phyloP scores from a whole-genome alignment of 305 asterid species.

The Solanum hybrid region DNA sequence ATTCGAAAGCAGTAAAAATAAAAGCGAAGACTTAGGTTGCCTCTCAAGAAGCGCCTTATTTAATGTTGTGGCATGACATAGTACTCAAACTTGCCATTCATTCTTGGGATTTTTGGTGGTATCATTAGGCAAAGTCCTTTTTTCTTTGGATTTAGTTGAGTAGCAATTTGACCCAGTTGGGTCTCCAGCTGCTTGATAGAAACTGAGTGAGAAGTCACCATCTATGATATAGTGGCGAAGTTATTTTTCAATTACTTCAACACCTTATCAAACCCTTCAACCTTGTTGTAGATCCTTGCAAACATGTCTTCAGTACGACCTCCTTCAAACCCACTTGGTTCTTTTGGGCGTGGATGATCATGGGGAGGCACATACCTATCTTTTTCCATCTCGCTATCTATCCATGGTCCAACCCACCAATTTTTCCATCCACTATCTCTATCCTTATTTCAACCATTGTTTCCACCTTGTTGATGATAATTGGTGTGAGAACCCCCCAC shows the following conservation, averaged over 20 bases:
- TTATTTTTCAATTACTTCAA: neutral
- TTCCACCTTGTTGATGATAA: neutral
- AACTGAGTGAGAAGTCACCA: neutral
- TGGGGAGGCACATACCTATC: neutral
- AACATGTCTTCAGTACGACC: neutral
- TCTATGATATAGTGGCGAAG: neutral
- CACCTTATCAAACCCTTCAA: neutral
- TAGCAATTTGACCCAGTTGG: neutral
- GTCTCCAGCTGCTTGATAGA: neutral
- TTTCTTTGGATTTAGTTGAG: neutral
- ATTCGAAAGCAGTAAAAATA: neutral
- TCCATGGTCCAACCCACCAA: neutral
- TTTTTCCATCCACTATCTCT: neutral
- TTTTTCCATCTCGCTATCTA: neutral
- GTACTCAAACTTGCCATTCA: neutral
- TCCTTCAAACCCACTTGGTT: neutral
- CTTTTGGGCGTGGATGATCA: neutral
- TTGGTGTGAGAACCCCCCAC: neutral
- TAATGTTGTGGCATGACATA: neutral
- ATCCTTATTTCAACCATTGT: neutral
- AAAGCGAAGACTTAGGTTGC: neutral
- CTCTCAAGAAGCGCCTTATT: neutral
- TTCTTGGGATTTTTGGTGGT: neutral
- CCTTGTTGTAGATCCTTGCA: neutral
- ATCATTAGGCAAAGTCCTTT: neutral